Evolutionary conservation across 2,329 filamentous ascomycete genomes (phyloP), one percentile per base, ranked within the genome.

Genomic region (Coniochaeta sp.): DNA sequence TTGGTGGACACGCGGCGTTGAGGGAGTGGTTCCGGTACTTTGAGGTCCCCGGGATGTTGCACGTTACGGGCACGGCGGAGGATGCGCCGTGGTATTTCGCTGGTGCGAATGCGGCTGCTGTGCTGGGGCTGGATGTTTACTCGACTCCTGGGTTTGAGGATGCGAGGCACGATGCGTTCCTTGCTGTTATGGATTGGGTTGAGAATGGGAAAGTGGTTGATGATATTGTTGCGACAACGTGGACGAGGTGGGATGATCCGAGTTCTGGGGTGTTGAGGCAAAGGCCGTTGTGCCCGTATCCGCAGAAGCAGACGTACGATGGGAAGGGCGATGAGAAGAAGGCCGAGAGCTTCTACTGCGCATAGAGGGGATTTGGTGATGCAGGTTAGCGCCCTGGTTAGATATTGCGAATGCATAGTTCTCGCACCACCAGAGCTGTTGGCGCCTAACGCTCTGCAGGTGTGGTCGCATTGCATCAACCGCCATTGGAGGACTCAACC

Each of bases 11-110:
- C 31, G 57, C 58, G 13, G 53, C 50, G 8, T 71, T 75, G 18
- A 75, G 75, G 9, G n/a, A 28, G 14, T 77, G 77, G 60, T 83
- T 77, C 62, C 63, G 68, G 0, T 73, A 75, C 57, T 81, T 81
- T 58, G 66, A 65, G 18, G 69, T 82, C n/a, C 76, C 77, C 0
- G 78, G 78, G 0, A 76, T 80, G 73, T 65, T 63, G 10, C 78
- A 81, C 60, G 81, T 78, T 57, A 52, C 56, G 18, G 32, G 55
- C 52, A 64, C 67, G 6, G 48, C 55, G 3, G 64, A 65, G n/a
- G 62, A 67, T 49, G 69, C 71, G 13, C 71, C 72, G 12, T 74
- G 69, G 68, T 67, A 69, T 38, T 63, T 75, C 30, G 69, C 61
- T 10, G 64, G 60, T 14, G 60, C 63, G 1, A 59, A 53, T 22